Conservation (phyloP, 75 land plant genomes). For the Sequoia sempervirens region DNA sequence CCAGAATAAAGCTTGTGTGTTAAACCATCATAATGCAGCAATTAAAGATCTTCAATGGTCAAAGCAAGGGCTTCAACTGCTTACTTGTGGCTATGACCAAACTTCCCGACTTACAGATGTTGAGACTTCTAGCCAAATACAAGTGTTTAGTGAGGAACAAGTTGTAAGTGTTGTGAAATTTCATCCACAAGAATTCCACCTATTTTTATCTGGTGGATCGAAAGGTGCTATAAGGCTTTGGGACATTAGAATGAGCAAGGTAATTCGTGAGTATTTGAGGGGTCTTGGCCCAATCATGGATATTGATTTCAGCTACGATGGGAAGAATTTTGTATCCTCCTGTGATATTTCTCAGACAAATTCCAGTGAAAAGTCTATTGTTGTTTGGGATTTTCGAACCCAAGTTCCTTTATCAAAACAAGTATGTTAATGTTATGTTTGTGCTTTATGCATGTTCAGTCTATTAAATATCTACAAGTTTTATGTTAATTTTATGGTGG, state of each 20-base stretch:
- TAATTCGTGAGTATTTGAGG: constrained; percentile 35
- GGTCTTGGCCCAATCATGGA: constrained; percentile 78
- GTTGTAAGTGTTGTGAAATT: constrained; percentile 55
- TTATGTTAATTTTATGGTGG: not conserved
- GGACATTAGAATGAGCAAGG: too few species aligned
- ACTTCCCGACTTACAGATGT: constrained; percentile 66
- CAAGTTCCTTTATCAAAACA: constrained; percentile 86
- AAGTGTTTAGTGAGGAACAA: constrained; percentile 67
- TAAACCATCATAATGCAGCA: constrained; percentile 63
- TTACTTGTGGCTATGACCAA: constrained; percentile 90
- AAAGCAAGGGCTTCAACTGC: constrained; percentile 48
- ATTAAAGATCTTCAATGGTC: constrained; percentile 81
- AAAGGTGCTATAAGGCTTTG: too few species aligned
- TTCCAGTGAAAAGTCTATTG: constrained; percentile 73
- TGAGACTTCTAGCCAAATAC: constrained; percentile 62
- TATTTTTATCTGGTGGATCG: too few species aligned
- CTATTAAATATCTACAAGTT: not conserved
- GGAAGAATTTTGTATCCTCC: constrained; percentile 65
- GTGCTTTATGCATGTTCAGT: constrained; percentile 1
- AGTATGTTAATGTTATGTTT: constrained; percentile 30
- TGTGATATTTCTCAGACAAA: constrained; percentile 64
- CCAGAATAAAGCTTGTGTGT: constrained; percentile 40
- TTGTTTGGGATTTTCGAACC: constrained; percentile 81
- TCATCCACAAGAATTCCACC: constrained; percentile 11
- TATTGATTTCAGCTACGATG: constrained; percentile 64